A percentile compares a stretch with the other conserved stretches of the same genome.
These are phyloP conservation scores for Westerdykella ornata DNA, from an alignment of 2,329 filamentous ascomycete genomes.

Conservation along the genomic window DNA sequence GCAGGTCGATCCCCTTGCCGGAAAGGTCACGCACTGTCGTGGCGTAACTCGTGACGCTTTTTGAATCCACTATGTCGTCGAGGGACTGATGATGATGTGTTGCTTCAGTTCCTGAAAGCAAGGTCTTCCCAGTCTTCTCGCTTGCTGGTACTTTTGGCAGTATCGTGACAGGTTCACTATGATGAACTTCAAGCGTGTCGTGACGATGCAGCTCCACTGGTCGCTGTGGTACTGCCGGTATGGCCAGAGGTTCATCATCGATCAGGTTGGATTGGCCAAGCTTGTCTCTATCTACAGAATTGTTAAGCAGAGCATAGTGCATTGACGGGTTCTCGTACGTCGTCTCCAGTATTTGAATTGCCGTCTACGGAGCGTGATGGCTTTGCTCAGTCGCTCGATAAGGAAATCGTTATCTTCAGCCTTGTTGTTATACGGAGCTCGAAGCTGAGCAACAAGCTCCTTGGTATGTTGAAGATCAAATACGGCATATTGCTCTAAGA, in stretches of 20 bases:
- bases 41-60: constrained; percentile 34
- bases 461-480: constrained; percentile 25
- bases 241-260: constrained; percentile 12
- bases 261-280: constrained; percentile 17
- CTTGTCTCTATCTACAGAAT: constrained; percentile 28
- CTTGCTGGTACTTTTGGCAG: constrained; percentile 18
- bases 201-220: constrained; percentile 7
- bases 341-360: constrained; percentile 37
- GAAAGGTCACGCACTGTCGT: constrained; percentile 32
- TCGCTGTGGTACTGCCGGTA: constrained; percentile 3
- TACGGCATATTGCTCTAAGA: constrained; percentile 26
- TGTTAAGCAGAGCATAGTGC: background rate
- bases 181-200: constrained; percentile 12
- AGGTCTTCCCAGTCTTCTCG: constrained; percentile 28
- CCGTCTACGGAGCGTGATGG: constrained; percentile 30
- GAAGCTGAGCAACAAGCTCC: constrained; percentile 25
- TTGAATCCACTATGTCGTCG: constrained; percentile 32
- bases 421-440: constrained; percentile 9
- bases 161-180: constrained; percentile 4
- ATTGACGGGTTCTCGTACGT: constrained; percentile 8
- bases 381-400: constrained; percentile 20
- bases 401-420: constrained; percentile 17
- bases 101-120: constrained; percentile 35
- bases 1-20: constrained; percentile 29
- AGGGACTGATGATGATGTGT: constrained; percentile 34